These are phyloP conservation scores for Bauhinia variegata DNA, from an alignment of 306 rosid species.

Conservation along the genomic window DNA sequence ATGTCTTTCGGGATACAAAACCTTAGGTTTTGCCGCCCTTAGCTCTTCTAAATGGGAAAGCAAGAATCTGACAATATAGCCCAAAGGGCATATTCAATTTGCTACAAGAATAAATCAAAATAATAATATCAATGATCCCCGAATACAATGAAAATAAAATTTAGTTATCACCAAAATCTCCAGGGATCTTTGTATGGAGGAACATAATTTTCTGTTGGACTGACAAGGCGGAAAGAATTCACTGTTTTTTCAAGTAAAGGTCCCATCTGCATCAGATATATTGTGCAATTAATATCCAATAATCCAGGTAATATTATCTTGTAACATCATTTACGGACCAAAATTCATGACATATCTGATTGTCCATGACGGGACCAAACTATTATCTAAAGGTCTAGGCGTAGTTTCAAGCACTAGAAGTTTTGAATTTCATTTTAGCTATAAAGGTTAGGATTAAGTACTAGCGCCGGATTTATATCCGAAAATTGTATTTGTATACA, in stretches of 20 bases:
- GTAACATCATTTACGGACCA: too few species aligned
- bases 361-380: not conserved
- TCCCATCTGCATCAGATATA: constrained; percentile 78
- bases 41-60: too few species aligned
- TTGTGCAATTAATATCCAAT: not conserved
- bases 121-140: too few species aligned
- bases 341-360: too few species aligned
- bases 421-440: constrained; percentile 8
- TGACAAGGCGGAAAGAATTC: constrained; percentile 79
- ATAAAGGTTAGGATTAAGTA: not conserved
- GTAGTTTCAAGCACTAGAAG: not conserved
- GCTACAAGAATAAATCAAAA: too few species aligned
- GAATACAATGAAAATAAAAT: constrained; percentile 26
- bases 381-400: constrained; percentile 1
- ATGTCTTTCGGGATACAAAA: too few species aligned
- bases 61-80: too few species aligned
- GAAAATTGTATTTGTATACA: not conserved
- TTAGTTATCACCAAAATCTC: constrained; percentile 87
- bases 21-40: too few species aligned
- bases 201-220: constrained; percentile 80
- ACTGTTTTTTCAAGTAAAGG: constrained; percentile 69
- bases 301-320: too few species aligned
- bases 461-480: not conserved
- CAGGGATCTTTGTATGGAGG: constrained; percentile 98
- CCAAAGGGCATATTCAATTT: too few species aligned